A percentile compares a stretch with the other conserved stretches of the same genome.
These are phyloP conservation scores for Sextonia rubra DNA, from an alignment of 164 flowering plant genomes.

Conservation along the genomic window DNA sequence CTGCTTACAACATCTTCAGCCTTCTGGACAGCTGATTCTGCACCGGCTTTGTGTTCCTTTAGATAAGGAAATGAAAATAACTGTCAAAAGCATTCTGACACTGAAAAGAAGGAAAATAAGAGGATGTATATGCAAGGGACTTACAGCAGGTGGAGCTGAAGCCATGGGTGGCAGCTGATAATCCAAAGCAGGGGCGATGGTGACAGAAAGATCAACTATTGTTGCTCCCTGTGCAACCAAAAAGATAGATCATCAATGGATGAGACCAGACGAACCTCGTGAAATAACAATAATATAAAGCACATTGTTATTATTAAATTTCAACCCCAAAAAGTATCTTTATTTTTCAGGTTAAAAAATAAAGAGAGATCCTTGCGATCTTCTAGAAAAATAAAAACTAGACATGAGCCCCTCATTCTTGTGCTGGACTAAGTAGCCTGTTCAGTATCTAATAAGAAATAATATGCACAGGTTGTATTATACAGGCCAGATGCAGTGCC, in stretches of 20 bases:
- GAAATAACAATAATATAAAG: too few relatives aligned
- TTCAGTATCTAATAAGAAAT: too few relatives aligned
- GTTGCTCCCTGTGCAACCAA: constrained; percentile 76
- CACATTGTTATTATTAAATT: too few relatives aligned
- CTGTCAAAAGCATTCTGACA: background rate
- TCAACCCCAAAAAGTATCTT: too few relatives aligned
- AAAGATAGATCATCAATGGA: background rate
- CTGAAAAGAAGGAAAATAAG: background rate
- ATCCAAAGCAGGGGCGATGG: constrained; percentile 58
- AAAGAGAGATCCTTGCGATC: too few relatives aligned
- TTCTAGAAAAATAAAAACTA: too few relatives aligned
- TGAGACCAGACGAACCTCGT: too few relatives aligned
- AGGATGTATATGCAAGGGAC: background rate
- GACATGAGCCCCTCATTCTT: too few relatives aligned
- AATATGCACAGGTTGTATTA: too few relatives aligned
- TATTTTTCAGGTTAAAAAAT: too few relatives aligned
- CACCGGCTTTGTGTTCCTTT: constrained; percentile 29
- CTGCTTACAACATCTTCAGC: constrained; percentile 91
- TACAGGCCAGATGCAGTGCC: too few relatives aligned
- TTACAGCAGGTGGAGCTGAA: constrained; percentile 41
- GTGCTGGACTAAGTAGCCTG: too few relatives aligned
- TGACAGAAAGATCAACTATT: constrained; percentile 77
- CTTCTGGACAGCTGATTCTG: constrained; percentile 69
- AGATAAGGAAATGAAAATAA: constrained; percentile 21
- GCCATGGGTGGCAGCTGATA: constrained; percentile 67